Evolutionary conservation across 176 grass and related monocot genomes (phyloP).

Genomic region (Chloris gayana): DNA sequence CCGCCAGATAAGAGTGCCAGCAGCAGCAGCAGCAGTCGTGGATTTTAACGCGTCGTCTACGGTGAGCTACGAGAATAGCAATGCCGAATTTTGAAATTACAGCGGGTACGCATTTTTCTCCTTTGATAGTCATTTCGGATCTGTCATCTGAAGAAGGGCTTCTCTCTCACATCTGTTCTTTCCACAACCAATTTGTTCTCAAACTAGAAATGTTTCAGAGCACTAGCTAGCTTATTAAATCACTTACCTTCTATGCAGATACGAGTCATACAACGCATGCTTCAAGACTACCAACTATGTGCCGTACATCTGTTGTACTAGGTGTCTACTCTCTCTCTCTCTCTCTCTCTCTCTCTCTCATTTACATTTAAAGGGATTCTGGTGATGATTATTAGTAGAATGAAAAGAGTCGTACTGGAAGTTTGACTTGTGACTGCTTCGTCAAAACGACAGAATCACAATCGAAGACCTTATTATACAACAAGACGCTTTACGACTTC

Average conservation of each 20-base stretch:
- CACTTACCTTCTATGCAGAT: neutral
- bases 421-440: slow-evolving; percentile 27
- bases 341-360: neutral
- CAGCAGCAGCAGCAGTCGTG: no score
- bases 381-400: slow-evolving; percentile 19
- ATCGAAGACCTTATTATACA: slow-evolving; percentile 7
- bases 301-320: neutral
- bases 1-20: neutral
- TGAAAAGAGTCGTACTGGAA: slow-evolving; percentile 1
- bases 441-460: slow-evolving; percentile 1
- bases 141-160: neutral
- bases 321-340: neutral
- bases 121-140: neutral
- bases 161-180: neutral
- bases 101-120: neutral
- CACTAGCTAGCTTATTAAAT: neutral
- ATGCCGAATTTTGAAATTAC: neutral
- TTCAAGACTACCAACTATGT: neutral
- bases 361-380: slow-evolving; percentile 27
- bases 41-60: no score
- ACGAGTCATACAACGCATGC: neutral
- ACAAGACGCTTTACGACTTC: slow-evolving; percentile 9
- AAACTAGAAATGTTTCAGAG: neutral
- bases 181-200: neutral
- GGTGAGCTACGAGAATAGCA: neutral